A percentile compares a stretch with the other conserved stretches of the same genome.
phyloP scores from a whole-genome alignment of 129 eudicot genomes.

The Smallanthus sonchifolius region DNA sequence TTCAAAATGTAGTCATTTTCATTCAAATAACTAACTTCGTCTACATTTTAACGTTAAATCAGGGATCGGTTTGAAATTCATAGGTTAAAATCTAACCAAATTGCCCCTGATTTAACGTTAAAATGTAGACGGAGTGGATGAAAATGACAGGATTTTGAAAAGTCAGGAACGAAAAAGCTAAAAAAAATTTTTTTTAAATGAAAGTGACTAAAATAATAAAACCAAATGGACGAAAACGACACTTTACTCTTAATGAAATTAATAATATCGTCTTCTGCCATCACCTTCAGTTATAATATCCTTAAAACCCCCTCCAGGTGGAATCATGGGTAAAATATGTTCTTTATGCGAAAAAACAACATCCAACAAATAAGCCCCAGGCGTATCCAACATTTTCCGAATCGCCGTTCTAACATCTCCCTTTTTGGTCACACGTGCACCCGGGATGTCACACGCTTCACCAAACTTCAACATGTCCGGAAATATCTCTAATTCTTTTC shows the following conservation, averaged over 20 bases:
- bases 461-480: conserved; percentile 42
- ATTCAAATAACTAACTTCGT: too few species aligned
- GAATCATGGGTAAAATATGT: conserved; percentile 61
- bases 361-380: neutral
- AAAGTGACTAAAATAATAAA: too few species aligned
- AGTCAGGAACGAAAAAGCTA: too few species aligned
- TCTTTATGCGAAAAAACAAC: conserved; percentile 51
- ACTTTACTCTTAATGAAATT: neutral
- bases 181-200: too few species aligned
- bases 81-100: too few species aligned
- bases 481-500: conserved; percentile 26
- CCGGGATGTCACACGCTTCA: conserved; percentile 45
- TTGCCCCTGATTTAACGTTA: too few species aligned
- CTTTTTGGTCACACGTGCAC: conserved; percentile 37
- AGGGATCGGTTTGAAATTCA: too few species aligned
- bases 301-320: conserved; percentile 47
- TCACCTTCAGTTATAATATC: conserved; percentile 44
- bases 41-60: too few species aligned
- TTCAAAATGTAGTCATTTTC: too few species aligned
- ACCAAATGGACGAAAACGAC: too few species aligned
- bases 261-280: conserved; percentile 19
- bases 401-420: neutral
- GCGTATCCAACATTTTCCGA: neutral
- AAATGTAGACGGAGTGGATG: too few species aligned
- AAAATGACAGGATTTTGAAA: too few species aligned